Percentiles rank a stretch among this genome's conserved stretches.
Evolutionary conservation across 768 basidiomycete species (phyloP).

Genomic region (Hygrophoropsis aurantiaca): DNA sequence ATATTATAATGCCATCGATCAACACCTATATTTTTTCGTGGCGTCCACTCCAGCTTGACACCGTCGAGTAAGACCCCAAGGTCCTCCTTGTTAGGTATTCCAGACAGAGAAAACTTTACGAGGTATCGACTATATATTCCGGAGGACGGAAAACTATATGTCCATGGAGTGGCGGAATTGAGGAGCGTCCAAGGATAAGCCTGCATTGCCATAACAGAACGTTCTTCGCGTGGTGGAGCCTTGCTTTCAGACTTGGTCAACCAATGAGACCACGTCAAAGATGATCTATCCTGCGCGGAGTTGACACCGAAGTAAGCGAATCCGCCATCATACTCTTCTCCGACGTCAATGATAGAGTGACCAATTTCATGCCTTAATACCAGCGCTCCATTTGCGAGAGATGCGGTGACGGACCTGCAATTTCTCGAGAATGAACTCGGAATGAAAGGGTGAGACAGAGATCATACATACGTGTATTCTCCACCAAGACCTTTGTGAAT

Average conservation of each 20-base stretch:
- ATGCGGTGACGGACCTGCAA: slow-evolving; percentile 71
- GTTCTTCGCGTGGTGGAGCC: slow-evolving; percentile 48
- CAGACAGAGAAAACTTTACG: slow-evolving; percentile 72
- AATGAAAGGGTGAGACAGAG: slow-evolving; percentile 1
- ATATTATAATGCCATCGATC: slow-evolving; percentile 82
- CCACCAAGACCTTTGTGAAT: slow-evolving; percentile 66
- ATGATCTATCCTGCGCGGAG: slow-evolving; percentile 43
- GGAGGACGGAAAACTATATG: slow-evolving; percentile 59
- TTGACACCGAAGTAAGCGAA: slow-evolving; percentile 72
- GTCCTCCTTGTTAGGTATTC: slow-evolving; percentile 54
- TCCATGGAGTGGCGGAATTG: slow-evolving; percentile 59
- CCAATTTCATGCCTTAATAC: slow-evolving; percentile 80
- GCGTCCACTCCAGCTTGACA: slow-evolving; percentile 54
- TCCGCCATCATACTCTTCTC: slow-evolving; percentile 85
- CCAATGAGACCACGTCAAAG: slow-evolving; percentile 74
- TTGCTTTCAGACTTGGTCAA: slow-evolving; percentile 38
- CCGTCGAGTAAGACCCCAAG: slow-evolving; percentile 64
- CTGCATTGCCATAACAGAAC: slow-evolving; percentile 74
- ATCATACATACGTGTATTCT: slow-evolving; percentile 63
- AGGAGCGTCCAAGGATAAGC: slow-evolving; percentile 75
- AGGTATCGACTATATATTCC: slow-evolving; percentile 61
- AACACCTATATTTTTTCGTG: slow-evolving; percentile 50
- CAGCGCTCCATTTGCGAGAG: slow-evolving; percentile 68
- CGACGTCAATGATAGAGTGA: slow-evolving; percentile 75
- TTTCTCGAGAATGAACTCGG: background rate